Evolutionary conservation across 106 monocot species (phyloP).

Genomic region (Amphibolis antarctica): DNA sequence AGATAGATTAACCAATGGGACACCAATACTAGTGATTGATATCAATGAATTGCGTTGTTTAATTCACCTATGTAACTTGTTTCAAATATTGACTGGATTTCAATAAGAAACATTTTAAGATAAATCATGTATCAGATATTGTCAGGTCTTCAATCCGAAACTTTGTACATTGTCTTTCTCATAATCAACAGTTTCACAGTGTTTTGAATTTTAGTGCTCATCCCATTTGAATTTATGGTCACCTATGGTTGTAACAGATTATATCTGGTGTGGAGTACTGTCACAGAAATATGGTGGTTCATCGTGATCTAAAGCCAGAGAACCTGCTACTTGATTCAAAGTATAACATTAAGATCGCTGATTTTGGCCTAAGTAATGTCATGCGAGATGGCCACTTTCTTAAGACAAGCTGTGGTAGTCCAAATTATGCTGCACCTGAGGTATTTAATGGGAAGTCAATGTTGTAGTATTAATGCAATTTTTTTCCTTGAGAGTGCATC

Average conservation of each 20-base stretch:
- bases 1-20: no score
- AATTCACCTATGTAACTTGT: not conserved
- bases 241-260: slow-evolving; percentile 4
- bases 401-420: slow-evolving; percentile 25
- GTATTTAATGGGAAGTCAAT: not conserved
- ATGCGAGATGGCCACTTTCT: slow-evolving; percentile 28
- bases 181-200: no score
- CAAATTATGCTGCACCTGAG: slow-evolving; percentile 29
- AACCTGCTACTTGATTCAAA: slow-evolving; percentile 23
- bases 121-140: no score
- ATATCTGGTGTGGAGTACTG: slow-evolving; percentile 28
- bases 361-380: slow-evolving; percentile 22
- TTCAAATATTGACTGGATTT: no score
- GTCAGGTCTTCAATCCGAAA: no score
- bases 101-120: no score
- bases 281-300: slow-evolving; percentile 28
- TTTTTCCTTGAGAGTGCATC: not conserved
- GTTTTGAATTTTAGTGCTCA: not conserved
- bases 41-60: not conserved
- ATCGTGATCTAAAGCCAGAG: slow-evolving; percentile 26
- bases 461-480: not conserved
- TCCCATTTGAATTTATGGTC: not conserved
- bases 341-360: slow-evolving; percentile 20
- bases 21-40: no score
- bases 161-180: no score